Evolutionary conservation across 306 rosid genomes (phyloP).

Genomic region (Prinsepia uniflora): DNA sequence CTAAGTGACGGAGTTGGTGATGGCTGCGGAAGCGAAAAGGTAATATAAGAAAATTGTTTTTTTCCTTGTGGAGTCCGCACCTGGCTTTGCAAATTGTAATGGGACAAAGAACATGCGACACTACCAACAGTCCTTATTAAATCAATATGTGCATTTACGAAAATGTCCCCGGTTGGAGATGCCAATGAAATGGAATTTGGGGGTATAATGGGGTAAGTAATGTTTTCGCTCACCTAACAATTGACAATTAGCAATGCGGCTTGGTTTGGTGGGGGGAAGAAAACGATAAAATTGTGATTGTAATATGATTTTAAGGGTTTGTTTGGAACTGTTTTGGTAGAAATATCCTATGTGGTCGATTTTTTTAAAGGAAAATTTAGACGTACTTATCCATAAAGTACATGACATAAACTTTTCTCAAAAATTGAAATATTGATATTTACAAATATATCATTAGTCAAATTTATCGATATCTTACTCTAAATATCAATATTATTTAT

Average conservation of each 20-base stretch:
- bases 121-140: slow-evolving; percentile 22
- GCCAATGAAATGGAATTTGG: not conserved
- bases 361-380: too few species aligned
- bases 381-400: too few species aligned
- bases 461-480: too few species aligned
- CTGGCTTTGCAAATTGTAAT: not conserved
- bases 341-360: too few species aligned
- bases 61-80: slow-evolving; percentile 36
- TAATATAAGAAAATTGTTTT: slow-evolving; percentile 11
- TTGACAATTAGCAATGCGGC: not conserved
- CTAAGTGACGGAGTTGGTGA: not conserved
- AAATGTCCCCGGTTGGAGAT: not conserved
- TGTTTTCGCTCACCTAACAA: slow-evolving; percentile 17
- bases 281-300: too few species aligned
- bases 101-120: slow-evolving; percentile 15
- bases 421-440: too few species aligned
- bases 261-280: not conserved
- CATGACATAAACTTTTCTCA: too few species aligned
- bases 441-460: too few species aligned
- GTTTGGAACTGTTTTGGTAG: too few species aligned
- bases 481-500: too few species aligned
- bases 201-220: not conserved
- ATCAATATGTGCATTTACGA: not conserved
- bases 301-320: too few species aligned
- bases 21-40: not conserved